These are phyloP conservation scores for Gymnopilus junonius DNA, from an alignment of 768 basidiomycete species.

Conservation along the genomic window DNA sequence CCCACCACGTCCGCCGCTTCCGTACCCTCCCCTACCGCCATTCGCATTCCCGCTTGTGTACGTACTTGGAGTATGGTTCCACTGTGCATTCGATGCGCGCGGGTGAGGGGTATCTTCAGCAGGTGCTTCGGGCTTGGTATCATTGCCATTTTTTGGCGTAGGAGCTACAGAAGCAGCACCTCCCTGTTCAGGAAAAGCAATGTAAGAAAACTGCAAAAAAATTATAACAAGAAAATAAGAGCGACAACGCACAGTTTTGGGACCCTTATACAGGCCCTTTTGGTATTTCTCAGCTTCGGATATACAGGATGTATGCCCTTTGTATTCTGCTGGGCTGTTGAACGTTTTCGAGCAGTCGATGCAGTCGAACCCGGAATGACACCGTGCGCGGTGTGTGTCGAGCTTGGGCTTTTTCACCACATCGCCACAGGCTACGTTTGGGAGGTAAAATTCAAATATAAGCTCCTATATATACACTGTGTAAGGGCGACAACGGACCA, in stretches of 20 bases:
- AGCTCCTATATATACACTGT: neutral
- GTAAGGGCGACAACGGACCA: conserved; percentile 43
- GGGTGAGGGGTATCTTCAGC: too few relatives aligned
- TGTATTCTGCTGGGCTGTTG: conserved; percentile 74
- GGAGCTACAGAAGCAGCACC: neutral
- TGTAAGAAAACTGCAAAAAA: neutral
- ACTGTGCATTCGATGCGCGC: conserved; percentile 22
- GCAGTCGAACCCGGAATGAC: conserved; percentile 75
- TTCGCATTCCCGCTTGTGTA: conserved; percentile 23
- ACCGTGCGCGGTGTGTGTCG: conserved; percentile 72
- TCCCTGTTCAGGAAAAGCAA: neutral
- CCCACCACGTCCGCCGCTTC: conserved; percentile 19
- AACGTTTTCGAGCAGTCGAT: conserved; percentile 92
- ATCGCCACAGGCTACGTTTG: conserved; percentile 69
- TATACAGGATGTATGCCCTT: conserved; percentile 82
- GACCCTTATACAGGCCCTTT: conserved; percentile 82
- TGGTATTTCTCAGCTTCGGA: conserved; percentile 95
- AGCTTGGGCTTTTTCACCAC: conserved; percentile 94
- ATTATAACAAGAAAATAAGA: conserved; percentile 7
- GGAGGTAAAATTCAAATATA: neutral
- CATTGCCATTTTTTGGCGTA: conserved; percentile 4
- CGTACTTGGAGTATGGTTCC: conserved; percentile 15
- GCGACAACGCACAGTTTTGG: conserved; percentile 51
- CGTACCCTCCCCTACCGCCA: neutral
- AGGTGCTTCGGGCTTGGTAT: neutral